Evolutionary conservation across 2,329 filamentous ascomycete species (phyloP).

Genomic region (Pestalotiopsis sp.): DNA sequence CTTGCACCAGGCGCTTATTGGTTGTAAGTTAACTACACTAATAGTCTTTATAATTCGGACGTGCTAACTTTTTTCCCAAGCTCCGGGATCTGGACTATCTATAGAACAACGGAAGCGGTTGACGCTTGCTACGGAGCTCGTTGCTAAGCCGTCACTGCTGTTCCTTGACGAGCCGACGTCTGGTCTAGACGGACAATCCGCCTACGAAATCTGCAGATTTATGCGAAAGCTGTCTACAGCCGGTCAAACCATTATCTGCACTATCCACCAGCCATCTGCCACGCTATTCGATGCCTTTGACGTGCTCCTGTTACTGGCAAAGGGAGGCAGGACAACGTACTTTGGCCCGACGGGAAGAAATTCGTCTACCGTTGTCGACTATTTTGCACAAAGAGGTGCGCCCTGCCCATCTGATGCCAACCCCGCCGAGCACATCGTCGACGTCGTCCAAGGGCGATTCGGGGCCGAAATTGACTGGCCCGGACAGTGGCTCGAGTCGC

Average conservation of each 20-base stretch:
- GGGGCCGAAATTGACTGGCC: conserved; percentile 63
- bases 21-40: conserved; percentile 24
- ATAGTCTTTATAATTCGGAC: too few relatives aligned
- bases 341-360: conserved; percentile 55
- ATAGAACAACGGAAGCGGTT: conserved; percentile 59
- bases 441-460: conserved; percentile 51
- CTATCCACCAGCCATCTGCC: conserved; percentile 52
- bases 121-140: conserved; percentile 58
- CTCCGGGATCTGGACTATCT: conserved; percentile 63
- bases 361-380: conserved; percentile 47
- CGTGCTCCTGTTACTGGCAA: conserved; percentile 53
- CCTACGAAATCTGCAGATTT: conserved; percentile 63
- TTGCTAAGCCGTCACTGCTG: conserved; percentile 58
- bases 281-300: conserved; percentile 60
- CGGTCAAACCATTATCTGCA: conserved; percentile 45
- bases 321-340: conserved; percentile 54
- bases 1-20: conserved; percentile 67
- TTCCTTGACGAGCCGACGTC: conserved; percentile 66
- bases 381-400: conserved; percentile 49
- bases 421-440: conserved; percentile 57
- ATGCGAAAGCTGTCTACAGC: conserved; percentile 61
- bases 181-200: conserved; percentile 58
- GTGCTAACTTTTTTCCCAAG: conserved; percentile 9
- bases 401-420: conserved; percentile 51
- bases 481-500: conserved; percentile 52